Base-by-base conservation (phyloP, 805 yeast genomes). In the Cyberlindnera suaveolens region DNA sequence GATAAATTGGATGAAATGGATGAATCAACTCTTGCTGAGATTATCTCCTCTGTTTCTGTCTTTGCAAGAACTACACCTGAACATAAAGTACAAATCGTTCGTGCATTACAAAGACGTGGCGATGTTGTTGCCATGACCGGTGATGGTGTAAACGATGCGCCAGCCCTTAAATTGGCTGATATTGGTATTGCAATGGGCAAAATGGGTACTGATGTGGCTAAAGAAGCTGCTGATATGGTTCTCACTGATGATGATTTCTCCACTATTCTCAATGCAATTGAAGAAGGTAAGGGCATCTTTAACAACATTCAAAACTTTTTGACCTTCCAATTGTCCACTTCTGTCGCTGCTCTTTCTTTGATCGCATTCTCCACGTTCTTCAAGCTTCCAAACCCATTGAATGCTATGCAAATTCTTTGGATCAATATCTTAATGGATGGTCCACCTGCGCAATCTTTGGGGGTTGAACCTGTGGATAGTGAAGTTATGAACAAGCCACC, bases 101-200 rank as follows among this genome's bases (percentile, higher is more conserved):
- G 85, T 57, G 96, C 96, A 0, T 71, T 90, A 50, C 95, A 90
- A 62, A 76, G 78, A 61, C 77, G 95, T 60, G 96, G 96, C 40
- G 96, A 91, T 62, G 81, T 91, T 49, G 98, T 91, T 41, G 99
- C 97, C 19, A 90, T 91, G 96, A 90, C 98, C n/a, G 99, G 99
- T 54, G 98, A 90, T 66, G 98, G 98, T 66, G 96, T 91, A 13
- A 90, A 90, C 63, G 98, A 90, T 70, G 98, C 98, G 0, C 98
- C 98, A n/a, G 97, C 98, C 5, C 73, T 91, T 54, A 90, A 91
- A 61, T 72, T 90, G 53, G 97, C 98, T 3, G 96, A 90, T 66
- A 90, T 90, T 54, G 98, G 98, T 57, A 87, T 91, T 53, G 82
- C 96, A 13, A 89, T 90, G 93, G 93, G 89, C 47, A 78, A 78